Percentiles rank a stretch among this genome's conserved stretches.
phyloP scores from a whole-genome alignment of 2,329 filamentous ascomycete species.

The Sarocladium strictum region DNA sequence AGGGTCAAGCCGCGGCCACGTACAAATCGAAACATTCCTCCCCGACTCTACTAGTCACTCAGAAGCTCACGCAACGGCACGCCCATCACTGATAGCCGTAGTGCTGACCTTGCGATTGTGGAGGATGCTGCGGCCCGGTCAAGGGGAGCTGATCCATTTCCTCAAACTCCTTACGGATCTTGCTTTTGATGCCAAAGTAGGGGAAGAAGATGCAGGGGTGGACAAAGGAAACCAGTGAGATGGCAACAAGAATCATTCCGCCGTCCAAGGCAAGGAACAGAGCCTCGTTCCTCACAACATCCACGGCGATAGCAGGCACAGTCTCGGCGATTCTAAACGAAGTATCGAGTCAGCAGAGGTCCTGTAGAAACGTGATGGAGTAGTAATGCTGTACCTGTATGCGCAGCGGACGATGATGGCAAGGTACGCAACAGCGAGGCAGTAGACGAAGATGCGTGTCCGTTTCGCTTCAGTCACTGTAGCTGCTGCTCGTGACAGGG shows the following conservation, averaged over 20 bases:
- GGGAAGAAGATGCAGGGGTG: slow-evolving; percentile 1
- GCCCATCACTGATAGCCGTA: too few species aligned
- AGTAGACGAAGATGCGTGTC: slow-evolving; percentile 8
- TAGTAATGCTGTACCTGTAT: slow-evolving; percentile 12
- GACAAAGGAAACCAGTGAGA: neutral
- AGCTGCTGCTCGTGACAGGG: neutral
- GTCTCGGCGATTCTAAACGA: neutral
- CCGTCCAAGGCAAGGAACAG: neutral
- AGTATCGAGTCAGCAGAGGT: neutral
- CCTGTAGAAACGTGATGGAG: too few species aligned
- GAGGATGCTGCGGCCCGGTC: neutral
- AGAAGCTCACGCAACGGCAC: too few species aligned
- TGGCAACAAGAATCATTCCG: neutral
- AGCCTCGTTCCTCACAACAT: neutral
- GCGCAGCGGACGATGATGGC: slow-evolving; percentile 13
- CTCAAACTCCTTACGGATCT: neutral
- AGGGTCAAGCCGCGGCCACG: too few species aligned
- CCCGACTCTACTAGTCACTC: too few species aligned
- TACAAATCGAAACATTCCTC: too few species aligned
- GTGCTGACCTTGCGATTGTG: neutral
- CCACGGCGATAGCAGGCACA: neutral
- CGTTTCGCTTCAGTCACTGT: neutral
- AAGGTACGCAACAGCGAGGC: slow-evolving; percentile 11
- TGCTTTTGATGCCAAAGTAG: neutral
- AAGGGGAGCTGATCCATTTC: neutral